These are phyloP conservation scores for Hymenoscyphus linearis DNA, from an alignment of 2,329 filamentous ascomycete genomes.

Conservation along the genomic window DNA sequence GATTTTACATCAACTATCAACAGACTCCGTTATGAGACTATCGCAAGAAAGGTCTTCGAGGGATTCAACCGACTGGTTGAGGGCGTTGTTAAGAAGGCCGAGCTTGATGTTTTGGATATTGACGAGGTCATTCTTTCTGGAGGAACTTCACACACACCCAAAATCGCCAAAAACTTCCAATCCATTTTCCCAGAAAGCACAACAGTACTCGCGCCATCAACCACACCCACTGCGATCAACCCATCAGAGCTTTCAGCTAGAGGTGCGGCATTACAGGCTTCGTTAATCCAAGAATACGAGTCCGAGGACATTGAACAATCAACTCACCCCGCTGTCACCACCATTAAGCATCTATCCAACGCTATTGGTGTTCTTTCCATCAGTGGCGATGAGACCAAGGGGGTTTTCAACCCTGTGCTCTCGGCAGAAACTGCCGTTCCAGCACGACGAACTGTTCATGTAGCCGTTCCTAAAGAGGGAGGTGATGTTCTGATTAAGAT, in stretches of 20 bases:
- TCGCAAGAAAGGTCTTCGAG: conserved; percentile 79
- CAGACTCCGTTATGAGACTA: conserved; percentile 85
- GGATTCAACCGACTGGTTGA: conserved; percentile 84
- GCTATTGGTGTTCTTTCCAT: conserved; percentile 80
- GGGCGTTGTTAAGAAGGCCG: conserved; percentile 84
- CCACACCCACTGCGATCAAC: conserved; percentile 74
- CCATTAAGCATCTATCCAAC: conserved; percentile 82
- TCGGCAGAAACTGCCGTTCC: conserved; percentile 84
- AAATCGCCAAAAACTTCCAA: conserved; percentile 77
- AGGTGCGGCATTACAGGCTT: conserved; percentile 92
- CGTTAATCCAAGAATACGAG: conserved; percentile 91
- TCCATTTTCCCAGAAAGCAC: conserved; percentile 78
- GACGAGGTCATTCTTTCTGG: conserved; percentile 93
- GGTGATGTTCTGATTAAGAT: conserved; percentile 87
- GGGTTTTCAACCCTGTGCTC: conserved; percentile 76
- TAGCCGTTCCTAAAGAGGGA: conserved; percentile 70
- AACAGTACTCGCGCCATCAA: conserved; percentile 75
- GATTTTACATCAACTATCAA: conserved; percentile 93
- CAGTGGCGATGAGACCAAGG: conserved; percentile 51
- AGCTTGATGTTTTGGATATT: conserved; percentile 84
- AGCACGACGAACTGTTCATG: conserved; percentile 76
- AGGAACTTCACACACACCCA: conserved; percentile 88
- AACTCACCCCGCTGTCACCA: conserved; percentile 90
- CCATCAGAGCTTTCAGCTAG: conserved; percentile 85
- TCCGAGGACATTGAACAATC: conserved; percentile 90